A percentile compares a stretch with the other conserved stretches of the same genome.
Evolutionary conservation across 2,329 filamentous ascomycete species (phyloP).

Genomic region (Akanthomyces uredinophilus): DNA sequence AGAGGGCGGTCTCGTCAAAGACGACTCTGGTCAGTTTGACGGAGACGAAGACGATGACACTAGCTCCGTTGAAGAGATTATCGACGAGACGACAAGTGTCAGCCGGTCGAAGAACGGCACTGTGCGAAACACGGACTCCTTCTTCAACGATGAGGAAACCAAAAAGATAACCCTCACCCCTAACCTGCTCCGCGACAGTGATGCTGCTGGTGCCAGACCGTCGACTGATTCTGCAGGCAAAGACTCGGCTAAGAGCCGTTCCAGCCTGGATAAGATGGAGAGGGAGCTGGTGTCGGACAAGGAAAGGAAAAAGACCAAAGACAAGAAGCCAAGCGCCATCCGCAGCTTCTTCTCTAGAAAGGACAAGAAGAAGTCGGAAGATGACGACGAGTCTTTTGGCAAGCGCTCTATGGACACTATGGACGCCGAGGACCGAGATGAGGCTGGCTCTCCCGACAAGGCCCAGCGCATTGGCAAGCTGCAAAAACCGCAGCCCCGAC

Average conservation of each 20-base stretch:
- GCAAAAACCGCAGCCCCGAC: conserved; percentile 59
- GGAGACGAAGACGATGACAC: conserved; percentile 23
- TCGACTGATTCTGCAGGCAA: conserved; percentile 37
- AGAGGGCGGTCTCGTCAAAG: not conserved
- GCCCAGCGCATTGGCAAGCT: conserved; percentile 62
- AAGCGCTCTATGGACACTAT: conserved; percentile 57
- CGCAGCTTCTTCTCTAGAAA: conserved; percentile 60
- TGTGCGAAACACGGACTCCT: conserved; percentile 87
- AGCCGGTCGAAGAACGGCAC: conserved; percentile 77
- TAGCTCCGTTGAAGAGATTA: conserved; percentile 63
- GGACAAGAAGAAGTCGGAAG: conserved; percentile 53
- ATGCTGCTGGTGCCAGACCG: conserved; percentile 48
- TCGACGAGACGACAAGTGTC: conserved; percentile 45
- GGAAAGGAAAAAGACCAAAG: conserved; percentile 70
- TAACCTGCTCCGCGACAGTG: conserved; percentile 82
- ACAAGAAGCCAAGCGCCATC: conserved; percentile 53
- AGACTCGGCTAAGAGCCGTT: conserved; percentile 47
- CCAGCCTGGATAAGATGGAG: conserved; percentile 68
- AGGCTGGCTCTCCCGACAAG: conserved; percentile 44
- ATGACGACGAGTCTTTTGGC: conserved; percentile 56
- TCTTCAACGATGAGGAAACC: conserved; percentile 95
- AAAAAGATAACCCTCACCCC: conserved; percentile 97
- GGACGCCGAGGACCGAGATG: conserved; percentile 41
- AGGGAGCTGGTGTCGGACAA: conserved; percentile 55
- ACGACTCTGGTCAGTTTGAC: conserved; percentile 1